Evolutionary conservation across 441 rosid species (phyloP), one percentile per base, ranked within the genome.

Genomic region (Pelargonium australe): DNA sequence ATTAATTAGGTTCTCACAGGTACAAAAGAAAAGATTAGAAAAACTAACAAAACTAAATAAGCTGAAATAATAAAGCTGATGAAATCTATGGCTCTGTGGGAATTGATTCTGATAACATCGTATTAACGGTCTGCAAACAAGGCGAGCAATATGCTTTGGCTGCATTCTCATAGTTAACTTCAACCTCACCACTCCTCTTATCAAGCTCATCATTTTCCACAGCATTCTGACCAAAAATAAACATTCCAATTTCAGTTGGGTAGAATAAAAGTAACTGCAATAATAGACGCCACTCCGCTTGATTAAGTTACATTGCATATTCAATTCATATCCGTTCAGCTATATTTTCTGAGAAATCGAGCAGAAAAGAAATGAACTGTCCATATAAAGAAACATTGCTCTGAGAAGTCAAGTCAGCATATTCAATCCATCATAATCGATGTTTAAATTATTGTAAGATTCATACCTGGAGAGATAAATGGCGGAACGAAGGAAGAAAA

Each of bases 401-500:
- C 31, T 31, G 12, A 14, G 10, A 65, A 4, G 10, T 41, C 20
- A 57, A 7, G 12, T 11, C 28, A 62, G 28, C n/a, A 61, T 4
- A 64, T n/a, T 7, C 2, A 16, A 13, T 16, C 20, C 3, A 20
- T 13, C 3, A 25, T 14, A 19, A 10, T 16, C 11, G 34, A 51
- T 41, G 13, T 2, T 19, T 61, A n/a, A 3, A 58, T 2, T 5
- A 3, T 19, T 53, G 40, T 47, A 41, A 40, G 57, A 7, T 11
- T 19, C 6, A 31, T 64, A 91, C 98, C 95, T 89, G 82, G 73
- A 91, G 74, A 10, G 95, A 77, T 69, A 63, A 75, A 43, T 71
- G 64, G 63, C 72, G 79, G 72, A 94, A 94, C 17, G 96, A 69
- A 20, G 96, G 98, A 77, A 91, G 89, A 79, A 91, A 94, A 0